Base-by-base conservation (phyloP, 208 protist species). In the Crithidia thermophila region DNA sequence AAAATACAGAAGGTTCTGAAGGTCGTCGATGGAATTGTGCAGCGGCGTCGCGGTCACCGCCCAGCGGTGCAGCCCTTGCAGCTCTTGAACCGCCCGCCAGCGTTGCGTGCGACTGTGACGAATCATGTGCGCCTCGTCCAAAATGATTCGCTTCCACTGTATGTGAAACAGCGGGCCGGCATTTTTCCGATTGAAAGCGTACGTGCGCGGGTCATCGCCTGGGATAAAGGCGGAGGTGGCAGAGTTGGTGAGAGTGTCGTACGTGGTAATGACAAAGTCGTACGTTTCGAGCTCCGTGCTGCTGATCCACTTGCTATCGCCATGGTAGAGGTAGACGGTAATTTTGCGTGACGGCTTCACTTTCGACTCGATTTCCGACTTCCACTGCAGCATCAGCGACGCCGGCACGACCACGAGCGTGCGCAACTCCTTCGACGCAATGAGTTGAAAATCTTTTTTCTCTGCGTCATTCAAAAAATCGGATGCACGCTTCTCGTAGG, bases 121-220 rank as follows among this genome's bases (percentile, higher is more conserved):
- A 61, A 97, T 88, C 76, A 96, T 96, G 59, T 98, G 97, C 4
- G 94, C 91, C 62, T 98, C 97, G 67, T 98, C 97, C 4, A 98
- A 71, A 63, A 98, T 95, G 23, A 98, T 89, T 8, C 96, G 78
- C 61, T 97, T 98, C 92, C 94, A 98, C 33, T 81, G 53, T 2
- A 95, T 60, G 53, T 92, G 81, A 78, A 97, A 96, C 1, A 98
- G 67, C 11, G 89, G 90, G 8, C 87, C 88, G 25, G 82, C 88
- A 33, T 86, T 66, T 60, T 76, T 87, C 30, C 88, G 55, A 34
- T 65, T 81, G 66, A 93, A 94, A 2, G 71, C 68, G 13, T 81
- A 81, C 18, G 81, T 83, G 11, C 73, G 72, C n/a, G 72, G 67
- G 31, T 91, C 67, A n/a, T 94, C 84, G 14, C 75, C 83, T 0